Conservation (phyloP, 805 yeast genomes). For the Myxozyma nipponensis region DNA sequence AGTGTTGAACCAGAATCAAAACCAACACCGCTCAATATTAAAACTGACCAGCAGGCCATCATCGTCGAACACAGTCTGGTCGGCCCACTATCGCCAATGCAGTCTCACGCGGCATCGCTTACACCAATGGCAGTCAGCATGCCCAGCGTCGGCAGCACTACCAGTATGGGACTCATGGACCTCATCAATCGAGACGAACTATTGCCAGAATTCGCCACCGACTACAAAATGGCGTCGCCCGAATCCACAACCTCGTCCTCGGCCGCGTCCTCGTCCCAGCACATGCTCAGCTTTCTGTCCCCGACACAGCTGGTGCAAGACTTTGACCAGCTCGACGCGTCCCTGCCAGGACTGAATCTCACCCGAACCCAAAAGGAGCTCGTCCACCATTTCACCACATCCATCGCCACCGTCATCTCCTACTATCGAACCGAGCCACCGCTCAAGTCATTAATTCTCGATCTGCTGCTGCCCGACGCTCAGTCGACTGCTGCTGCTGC, state of each 20-base stretch:
- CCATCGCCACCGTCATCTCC: constrained; percentile 22
- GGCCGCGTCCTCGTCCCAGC: background rate
- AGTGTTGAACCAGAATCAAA: too few relatives aligned
- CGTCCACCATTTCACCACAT: constrained; percentile 17
- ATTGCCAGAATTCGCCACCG: too few relatives aligned
- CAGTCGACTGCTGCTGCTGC: background rate
- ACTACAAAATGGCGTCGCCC: background rate
- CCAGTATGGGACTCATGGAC: too few relatives aligned
- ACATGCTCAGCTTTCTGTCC: constrained; percentile 15
- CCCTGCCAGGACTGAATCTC: constrained; percentile 15
- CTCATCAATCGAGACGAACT: too few relatives aligned
- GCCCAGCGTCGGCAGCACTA: too few relatives aligned
- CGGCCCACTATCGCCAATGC: too few relatives aligned
- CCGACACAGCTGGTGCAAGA: too few relatives aligned
- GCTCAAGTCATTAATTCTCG: constrained; percentile 15
- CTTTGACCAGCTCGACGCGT: constrained; percentile 1
- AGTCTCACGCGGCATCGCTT: too few relatives aligned
- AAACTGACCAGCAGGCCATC: background rate
- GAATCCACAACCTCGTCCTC: background rate
- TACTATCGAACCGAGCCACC: constrained; percentile 22
- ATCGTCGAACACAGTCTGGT: background rate
- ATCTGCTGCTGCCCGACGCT: constrained; percentile 16
- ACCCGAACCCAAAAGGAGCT: constrained; percentile 21
- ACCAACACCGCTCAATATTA: background rate
- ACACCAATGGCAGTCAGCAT: too few relatives aligned